Conservation (phyloP, 495 filamentous ascomycete species). For the Thozetella sp. region DNA sequence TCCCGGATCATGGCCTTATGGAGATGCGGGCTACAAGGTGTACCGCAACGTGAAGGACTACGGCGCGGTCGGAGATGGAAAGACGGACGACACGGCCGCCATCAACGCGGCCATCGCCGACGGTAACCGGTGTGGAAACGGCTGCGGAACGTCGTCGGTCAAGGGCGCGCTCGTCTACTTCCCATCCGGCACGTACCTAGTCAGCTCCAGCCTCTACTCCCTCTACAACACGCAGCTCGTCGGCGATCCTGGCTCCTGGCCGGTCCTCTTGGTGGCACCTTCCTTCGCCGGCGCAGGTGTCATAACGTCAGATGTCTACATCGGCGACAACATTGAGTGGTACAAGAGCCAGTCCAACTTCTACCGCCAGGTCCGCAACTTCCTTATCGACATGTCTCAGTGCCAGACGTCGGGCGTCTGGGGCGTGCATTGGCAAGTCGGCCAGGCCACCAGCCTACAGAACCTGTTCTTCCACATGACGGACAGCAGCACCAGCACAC, state of each 20-base stretch:
- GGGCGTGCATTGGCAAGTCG: constrained; percentile 93
- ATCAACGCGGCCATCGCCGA: constrained; percentile 78
- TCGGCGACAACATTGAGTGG: constrained; percentile 47
- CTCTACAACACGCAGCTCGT: constrained; percentile 76
- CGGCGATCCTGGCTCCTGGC: constrained; percentile 64
- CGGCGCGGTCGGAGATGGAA: constrained; percentile 57
- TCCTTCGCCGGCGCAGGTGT: constrained; percentile 77
- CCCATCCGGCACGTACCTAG: constrained; percentile 69
- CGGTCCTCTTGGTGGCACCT: constrained; percentile 69
- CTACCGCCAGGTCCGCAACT: constrained; percentile 88
- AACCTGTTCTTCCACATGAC: constrained; percentile 86
- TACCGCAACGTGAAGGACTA: constrained; percentile 85
- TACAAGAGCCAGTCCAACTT: constrained; percentile 94
- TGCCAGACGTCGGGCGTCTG: constrained; percentile 61
- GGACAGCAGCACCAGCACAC: constrained; percentile 62
- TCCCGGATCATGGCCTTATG: constrained; percentile 12
- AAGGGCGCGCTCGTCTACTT: constrained; percentile 74
- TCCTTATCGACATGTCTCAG: constrained; percentile 76
- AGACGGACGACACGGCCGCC: constrained; percentile 76
- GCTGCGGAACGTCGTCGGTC: constrained; percentile 74
- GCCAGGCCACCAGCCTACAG: constrained; percentile 83
- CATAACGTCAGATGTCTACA: constrained; percentile 84
- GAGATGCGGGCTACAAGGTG: constrained; percentile 57
- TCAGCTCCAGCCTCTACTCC: constrained; percentile 62
- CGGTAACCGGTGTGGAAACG: constrained; percentile 69